Conservation (phyloP, 176 grass and related monocot species). For the Avena eriantha region DNA sequence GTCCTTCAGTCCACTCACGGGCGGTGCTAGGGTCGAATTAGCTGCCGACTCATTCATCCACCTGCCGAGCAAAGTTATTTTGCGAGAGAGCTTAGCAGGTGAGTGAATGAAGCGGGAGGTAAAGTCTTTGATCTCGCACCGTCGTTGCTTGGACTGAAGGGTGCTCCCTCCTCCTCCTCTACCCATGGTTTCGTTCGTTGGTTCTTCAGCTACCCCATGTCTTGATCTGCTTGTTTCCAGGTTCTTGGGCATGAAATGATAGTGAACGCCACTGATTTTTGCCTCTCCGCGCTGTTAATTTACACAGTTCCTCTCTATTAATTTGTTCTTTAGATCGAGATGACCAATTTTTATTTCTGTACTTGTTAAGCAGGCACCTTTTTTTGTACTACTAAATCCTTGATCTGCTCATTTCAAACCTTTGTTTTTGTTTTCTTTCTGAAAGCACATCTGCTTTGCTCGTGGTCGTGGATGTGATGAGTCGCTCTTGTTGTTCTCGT, state of each 20-base stretch:
- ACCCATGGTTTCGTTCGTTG: conserved; percentile 31
- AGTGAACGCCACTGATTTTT: neutral
- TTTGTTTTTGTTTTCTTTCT: conserved; percentile 27
- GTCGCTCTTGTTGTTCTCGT: neutral
- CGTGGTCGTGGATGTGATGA: neutral
- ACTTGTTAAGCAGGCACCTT: conserved; percentile 16
- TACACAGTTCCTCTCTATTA: conserved; percentile 38
- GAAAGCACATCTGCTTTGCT: conserved; percentile 26
- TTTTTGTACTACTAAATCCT: conserved; percentile 16
- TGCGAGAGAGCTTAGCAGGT: conserved; percentile 65
- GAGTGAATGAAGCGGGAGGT: conserved; percentile 98
- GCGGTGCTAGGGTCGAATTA: conserved; percentile 70
- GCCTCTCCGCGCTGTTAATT: neutral
- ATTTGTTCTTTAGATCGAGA: neutral
- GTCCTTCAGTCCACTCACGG: conserved; percentile 95
- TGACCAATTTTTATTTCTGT: conserved; percentile 22
- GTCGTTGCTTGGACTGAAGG: conserved; percentile 98
- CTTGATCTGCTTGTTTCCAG: conserved; percentile 28
- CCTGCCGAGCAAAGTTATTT: conserved; percentile 56
- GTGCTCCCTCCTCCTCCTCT: conserved; percentile 75
- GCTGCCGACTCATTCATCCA: conserved; percentile 98
- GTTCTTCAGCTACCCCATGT: neutral
- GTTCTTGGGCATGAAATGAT: conserved; percentile 49
- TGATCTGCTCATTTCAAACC: conserved; percentile 41
- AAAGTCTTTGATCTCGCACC: conserved; percentile 61